These are phyloP conservation scores for Sordariomycetes sp. DNA, from an alignment of 2,329 filamentous ascomycete species.

Conservation along the genomic window DNA sequence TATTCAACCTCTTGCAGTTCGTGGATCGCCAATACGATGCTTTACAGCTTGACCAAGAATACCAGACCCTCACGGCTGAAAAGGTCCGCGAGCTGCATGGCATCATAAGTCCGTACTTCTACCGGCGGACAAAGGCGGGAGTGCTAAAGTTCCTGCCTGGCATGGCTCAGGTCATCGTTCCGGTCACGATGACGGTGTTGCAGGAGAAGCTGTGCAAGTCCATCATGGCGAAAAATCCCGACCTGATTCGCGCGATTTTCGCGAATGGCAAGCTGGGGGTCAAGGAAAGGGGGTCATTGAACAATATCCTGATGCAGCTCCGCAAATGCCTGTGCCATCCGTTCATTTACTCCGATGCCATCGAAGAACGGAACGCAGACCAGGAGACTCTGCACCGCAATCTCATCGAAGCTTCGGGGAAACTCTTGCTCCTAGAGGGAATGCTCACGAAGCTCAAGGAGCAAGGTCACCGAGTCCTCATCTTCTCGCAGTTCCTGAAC, in stretches of 20 bases:
- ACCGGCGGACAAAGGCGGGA: constrained; percentile 72
- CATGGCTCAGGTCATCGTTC: constrained; percentile 89
- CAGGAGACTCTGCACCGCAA: constrained; percentile 57
- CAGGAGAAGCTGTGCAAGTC: constrained; percentile 93
- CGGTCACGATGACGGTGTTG: constrained; percentile 85
- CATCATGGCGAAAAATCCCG: constrained; percentile 80
- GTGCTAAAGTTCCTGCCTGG: constrained; percentile 86
- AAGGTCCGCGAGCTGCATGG: constrained; percentile 72
- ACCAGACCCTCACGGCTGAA: constrained; percentile 65
- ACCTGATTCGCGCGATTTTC: constrained; percentile 81
- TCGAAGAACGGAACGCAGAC: constrained; percentile 67
- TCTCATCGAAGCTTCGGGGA: constrained; percentile 81
- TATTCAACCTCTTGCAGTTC: constrained; percentile 96
- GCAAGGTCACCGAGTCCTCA: constrained; percentile 76
- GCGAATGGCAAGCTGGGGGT: constrained; percentile 51
- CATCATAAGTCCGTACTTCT: constrained; percentile 61
- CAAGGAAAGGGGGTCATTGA: constrained; percentile 66
- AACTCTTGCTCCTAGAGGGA: constrained; percentile 69
- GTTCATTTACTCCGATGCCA: constrained; percentile 81
- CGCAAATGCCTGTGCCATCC: constrained; percentile 92
- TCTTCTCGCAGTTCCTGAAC: constrained; percentile 90
- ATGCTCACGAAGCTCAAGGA: constrained; percentile 81
- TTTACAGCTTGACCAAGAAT: constrained; percentile 59
- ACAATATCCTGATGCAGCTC: constrained; percentile 91
- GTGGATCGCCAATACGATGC: constrained; percentile 63